Conservation (phyloP, 441 rosid species). For the Eutrema salsugineum region DNA sequence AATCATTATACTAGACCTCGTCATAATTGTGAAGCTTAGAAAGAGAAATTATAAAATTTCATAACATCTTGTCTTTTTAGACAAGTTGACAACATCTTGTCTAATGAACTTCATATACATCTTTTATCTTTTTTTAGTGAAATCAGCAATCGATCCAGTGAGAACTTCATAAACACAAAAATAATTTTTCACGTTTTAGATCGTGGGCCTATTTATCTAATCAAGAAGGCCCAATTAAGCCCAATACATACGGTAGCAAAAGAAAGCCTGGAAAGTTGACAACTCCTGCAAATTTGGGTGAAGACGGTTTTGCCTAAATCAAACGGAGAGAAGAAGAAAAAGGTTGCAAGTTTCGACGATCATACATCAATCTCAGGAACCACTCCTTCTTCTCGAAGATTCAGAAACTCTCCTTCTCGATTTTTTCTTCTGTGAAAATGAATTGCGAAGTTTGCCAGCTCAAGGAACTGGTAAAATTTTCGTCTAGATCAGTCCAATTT, state of each 20-base stretch:
- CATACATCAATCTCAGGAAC: neutral
- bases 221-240: neutral
- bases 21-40: too few species aligned
- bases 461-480: constrained; percentile 70
- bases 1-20: too few species aligned
- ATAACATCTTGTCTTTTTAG: too few species aligned
- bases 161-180: too few species aligned
- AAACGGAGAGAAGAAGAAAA: neutral
- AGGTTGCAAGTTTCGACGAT: constrained; percentile 11
- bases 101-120: too few species aligned
- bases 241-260: neutral
- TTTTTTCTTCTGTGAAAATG: constrained; percentile 37
- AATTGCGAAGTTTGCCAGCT: constrained; percentile 98
- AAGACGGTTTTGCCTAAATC: neutral
- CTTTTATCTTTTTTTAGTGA: too few species aligned
- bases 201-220: neutral
- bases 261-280: neutral
- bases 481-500: neutral
- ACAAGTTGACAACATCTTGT: too few species aligned
- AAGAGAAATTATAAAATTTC: too few species aligned
- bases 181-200: neutral
- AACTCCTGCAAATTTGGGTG: neutral
- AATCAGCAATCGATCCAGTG: too few species aligned
- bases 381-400: neutral
- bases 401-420: neutral